Conservation (phyloP, 148 eudicot species). For the Rheum nobile region DNA sequence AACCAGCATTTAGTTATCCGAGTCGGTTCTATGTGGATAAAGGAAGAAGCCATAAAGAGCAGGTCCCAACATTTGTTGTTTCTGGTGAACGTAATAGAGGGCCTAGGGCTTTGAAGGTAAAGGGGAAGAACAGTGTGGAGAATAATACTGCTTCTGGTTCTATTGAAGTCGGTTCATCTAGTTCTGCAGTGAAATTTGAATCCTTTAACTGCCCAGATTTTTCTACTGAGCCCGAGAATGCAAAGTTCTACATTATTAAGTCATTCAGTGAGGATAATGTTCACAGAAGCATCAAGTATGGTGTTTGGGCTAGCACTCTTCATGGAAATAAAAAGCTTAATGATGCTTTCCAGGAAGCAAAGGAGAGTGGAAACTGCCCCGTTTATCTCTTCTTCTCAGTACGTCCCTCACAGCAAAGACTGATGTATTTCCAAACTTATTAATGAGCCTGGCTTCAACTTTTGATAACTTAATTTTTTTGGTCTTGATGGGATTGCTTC, state of each 20-base stretch:
- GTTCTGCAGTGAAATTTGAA: constrained; percentile 35
- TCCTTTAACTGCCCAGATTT: constrained; percentile 60
- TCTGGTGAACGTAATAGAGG: constrained; percentile 86
- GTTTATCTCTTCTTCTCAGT: constrained; percentile 91
- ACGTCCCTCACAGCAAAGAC: constrained; percentile 13
- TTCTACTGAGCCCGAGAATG: constrained; percentile 59
- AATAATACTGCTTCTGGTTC: constrained; percentile 20
- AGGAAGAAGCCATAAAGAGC: constrained; percentile 62
- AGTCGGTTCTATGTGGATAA: constrained; percentile 42
- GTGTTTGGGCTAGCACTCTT: constrained; percentile 91
- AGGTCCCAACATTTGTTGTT: constrained; percentile 35
- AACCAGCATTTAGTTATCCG: constrained; percentile 34
- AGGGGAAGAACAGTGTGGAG: constrained; percentile 36
- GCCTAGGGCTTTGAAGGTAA: constrained; percentile 78
- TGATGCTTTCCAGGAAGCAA: constrained; percentile 74
- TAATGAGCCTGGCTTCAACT: not conserved
- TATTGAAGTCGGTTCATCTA: constrained; percentile 35
- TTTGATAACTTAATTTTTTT: not conserved
- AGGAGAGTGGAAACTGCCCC: constrained; percentile 66
- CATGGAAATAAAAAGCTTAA: constrained; percentile 89
- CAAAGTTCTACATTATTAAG: constrained; percentile 84
- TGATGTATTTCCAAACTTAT: not conserved
- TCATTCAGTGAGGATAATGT: constrained; percentile 96
- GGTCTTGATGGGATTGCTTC: not conserved
- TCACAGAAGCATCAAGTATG: constrained; percentile 88